Conservation (phyloP, 2,329 filamentous ascomycete genomes). For the Xylariaceae sp. region DNA sequence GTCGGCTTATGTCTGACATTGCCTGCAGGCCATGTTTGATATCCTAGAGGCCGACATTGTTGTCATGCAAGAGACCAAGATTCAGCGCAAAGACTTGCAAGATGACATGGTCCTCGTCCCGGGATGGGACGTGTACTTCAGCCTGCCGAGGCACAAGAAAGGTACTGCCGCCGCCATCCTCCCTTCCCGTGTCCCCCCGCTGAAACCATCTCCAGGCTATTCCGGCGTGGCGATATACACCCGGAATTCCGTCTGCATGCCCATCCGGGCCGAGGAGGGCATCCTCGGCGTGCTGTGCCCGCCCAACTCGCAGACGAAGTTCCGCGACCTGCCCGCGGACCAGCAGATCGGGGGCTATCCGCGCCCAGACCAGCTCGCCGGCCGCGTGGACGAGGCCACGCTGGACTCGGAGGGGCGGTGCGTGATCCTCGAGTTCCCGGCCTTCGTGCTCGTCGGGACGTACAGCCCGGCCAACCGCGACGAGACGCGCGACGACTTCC, state of each 20-base stretch:
- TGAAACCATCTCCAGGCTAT: constrained; percentile 56
- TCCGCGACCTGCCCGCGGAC: constrained; percentile 64
- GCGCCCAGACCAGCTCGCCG: constrained; percentile 55
- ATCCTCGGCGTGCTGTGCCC: constrained; percentile 72
- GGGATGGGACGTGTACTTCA: constrained; percentile 96
- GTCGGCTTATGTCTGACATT: constrained; percentile 1
- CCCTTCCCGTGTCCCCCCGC: too few relatives aligned
- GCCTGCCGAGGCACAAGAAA: constrained; percentile 87
- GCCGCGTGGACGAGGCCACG: constrained; percentile 56
- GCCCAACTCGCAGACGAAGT: constrained; percentile 62
- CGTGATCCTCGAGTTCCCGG: constrained; percentile 85
- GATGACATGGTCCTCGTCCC: constrained; percentile 95
- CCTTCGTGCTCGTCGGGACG: constrained; percentile 86
- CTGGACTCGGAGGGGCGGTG: constrained; percentile 91
- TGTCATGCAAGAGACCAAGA: constrained; percentile 93
- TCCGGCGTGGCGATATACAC: constrained; percentile 95
- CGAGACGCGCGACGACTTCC: constrained; percentile 74
- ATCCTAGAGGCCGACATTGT: constrained; percentile 87
- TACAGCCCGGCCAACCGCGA: constrained; percentile 90
- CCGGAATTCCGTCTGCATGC: constrained; percentile 74
- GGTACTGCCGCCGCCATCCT: constrained; percentile 39
- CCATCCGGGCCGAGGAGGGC: constrained; percentile 90
- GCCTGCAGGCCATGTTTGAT: constrained; percentile 76
- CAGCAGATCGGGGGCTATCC: constrained; percentile 89
- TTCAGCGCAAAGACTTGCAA: constrained; percentile 80